Base-by-base conservation (phyloP, 495 filamentous ascomycete species). In the Penicillium flavigenum region DNA sequence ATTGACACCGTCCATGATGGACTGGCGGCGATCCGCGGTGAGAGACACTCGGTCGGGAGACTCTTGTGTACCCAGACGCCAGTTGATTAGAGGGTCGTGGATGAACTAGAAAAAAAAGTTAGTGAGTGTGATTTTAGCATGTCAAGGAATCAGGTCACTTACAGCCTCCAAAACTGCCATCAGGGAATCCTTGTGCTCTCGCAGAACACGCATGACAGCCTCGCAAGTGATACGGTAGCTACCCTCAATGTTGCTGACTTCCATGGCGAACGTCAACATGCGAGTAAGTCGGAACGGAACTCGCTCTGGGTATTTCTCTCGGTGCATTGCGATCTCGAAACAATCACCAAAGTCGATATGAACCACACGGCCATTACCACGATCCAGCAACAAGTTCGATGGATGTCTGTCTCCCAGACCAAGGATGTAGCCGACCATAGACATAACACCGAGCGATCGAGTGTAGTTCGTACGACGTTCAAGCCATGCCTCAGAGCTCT, bases 331-430 rank as follows among this genome's bases (percentile, higher is more conserved):
- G 57, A 99, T 92, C 72, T 99, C 94, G 76, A 99, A 99, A 66
- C 94, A 99, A 75, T 99, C 94, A 62, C 94, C 94, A 61, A 98
- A 99, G 77, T 99, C 94, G 61, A 98, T 96, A 70, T 99, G 94
- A 56, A 99, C 86, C 54, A 99, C 91, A 71, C 91, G 95, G 63
- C 94, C 94, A 5, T 92, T 99, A 59, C 94, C 86, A 22, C 90
- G 86, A 73, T 98, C 94, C 29, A 99, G 84, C 85, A 99, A 92
- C 66, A 99, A 79, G 66, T 99, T 99, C 51, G 91, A 96, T 29
- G 94, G 94, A 75, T 99, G 94, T 32, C 94, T 86, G 70, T 99
- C 94, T 31, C 94, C 94, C 43, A 99, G 81, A 60, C 94, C 94
- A 42, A 99, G 88, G 65, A 99, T 96, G 67, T 99, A 98, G 54